A percentile compares a stretch with the other conserved stretches of the same genome.
These are phyloP conservation scores for Pichia sp. DNA, from an alignment of 1,139 yeast genomes.

Conservation along the genomic window DNA sequence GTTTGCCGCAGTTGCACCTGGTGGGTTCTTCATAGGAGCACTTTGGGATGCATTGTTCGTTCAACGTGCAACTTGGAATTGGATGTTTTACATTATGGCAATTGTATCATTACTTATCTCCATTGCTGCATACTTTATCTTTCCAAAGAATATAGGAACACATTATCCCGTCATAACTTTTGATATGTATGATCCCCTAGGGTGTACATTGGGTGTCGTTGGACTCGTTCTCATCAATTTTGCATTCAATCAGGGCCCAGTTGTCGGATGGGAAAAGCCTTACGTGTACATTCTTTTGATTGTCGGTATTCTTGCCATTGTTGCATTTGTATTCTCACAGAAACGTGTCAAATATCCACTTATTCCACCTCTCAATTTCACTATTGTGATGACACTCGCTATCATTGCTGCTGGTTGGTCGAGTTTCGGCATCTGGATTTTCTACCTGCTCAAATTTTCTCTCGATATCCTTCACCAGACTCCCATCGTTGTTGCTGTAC, in stretches of 20 bases:
- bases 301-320: constrained; percentile 36
- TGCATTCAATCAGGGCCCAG: constrained; percentile 59
- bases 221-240: constrained; percentile 47
- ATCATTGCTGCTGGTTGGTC: constrained; percentile 55
- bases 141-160: constrained; percentile 33
- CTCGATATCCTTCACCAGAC: constrained; percentile 17
- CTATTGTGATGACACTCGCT: constrained; percentile 39
- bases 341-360: constrained; percentile 33
- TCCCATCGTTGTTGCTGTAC: constrained; percentile 35
- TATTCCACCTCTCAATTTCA: constrained; percentile 32
- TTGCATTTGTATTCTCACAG: constrained; percentile 12
- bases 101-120: constrained; percentile 32
- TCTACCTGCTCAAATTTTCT: constrained; percentile 28
- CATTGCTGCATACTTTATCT: constrained; percentile 30
- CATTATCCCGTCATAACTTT: constrained; percentile 7
- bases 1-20: constrained; percentile 56
- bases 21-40: constrained; percentile 48
- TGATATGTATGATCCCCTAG: constrained; percentile 36
- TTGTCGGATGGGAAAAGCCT: constrained; percentile 46
- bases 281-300: constrained; percentile 46
- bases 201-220: constrained; percentile 39
- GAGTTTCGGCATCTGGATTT: constrained; percentile 54
- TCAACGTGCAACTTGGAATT: constrained; percentile 45
- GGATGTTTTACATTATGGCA: constrained; percentile 45
- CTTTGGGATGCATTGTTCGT: constrained; percentile 40